Evolutionary conservation across 345 rosid species (phyloP), one percentile per base, ranked within the genome.

Genomic region (Trapa bicornis): DNA sequence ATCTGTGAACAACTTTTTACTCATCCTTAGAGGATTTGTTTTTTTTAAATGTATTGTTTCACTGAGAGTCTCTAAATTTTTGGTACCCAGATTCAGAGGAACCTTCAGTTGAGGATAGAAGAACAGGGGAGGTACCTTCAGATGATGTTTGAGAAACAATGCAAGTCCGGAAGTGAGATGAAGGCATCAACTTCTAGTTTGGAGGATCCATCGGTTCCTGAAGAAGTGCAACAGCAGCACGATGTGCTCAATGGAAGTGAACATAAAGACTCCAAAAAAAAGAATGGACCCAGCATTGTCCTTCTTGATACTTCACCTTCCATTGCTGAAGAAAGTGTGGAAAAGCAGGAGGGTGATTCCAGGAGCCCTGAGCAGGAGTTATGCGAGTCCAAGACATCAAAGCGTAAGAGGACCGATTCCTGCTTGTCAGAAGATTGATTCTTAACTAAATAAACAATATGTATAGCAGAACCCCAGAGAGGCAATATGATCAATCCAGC

Each of bases 111-210:
- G 72, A 87, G 88, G 10, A 88, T 93, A 77, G 98, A 93, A 82
- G 98, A 93, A 80, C 96, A 93, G 77, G 98, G 98, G 67, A 85
- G 81, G 82, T 77, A 85, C 81, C 94, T 93, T 68, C 96, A 93
- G 71, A 84, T 80, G 97, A 93, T 93, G 96, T 93, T 93, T 63
- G 96, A 90, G 89, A 87, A 86, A 80, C 98, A 92, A 76, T 72
- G 72, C 72, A 83, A 80, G 73, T 78, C 95, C 1, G 89, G 86
- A 68, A 65, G 74, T 29, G 75, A 79, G 75, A 82, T 79, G 58
- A 87, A 87, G 76, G 76, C 77, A 68, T 67, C 94, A 12, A 75
- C 93, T 53, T 81, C 84, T 66, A 69, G 73, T 61, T 76, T 17
- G 75, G 91, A 78, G 68, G 80, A 86, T 69, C 68, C 72, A 47